These are phyloP conservation scores for Pelargonium cotyledonis DNA, from an alignment of 441 rosid genomes.

Conservation along the genomic window DNA sequence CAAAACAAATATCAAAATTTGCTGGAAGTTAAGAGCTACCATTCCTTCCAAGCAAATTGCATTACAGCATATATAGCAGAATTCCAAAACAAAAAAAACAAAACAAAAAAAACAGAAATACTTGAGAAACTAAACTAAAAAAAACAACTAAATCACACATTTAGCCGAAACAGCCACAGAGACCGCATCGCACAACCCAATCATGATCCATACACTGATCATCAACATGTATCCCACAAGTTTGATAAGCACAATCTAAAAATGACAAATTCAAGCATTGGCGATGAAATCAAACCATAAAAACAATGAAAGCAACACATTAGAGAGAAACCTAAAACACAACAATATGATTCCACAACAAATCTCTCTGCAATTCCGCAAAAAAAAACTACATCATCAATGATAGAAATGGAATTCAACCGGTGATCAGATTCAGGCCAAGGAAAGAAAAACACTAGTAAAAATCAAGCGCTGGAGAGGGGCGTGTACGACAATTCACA, in stretches of 20 bases:
- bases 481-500: slow-evolving; percentile 23
- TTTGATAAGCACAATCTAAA: background rate
- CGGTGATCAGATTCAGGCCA: too few species aligned
- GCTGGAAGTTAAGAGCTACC: background rate
- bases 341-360: too few species aligned
- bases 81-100: background rate
- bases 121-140: background rate
- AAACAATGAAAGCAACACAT: background rate
- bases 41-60: background rate
- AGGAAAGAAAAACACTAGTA: background rate
- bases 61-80: background rate
- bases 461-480: background rate
- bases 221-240: background rate
- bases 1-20: background rate
- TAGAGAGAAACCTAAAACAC: too few species aligned
- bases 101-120: background rate
- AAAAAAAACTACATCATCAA: background rate
- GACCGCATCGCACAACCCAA: background rate
- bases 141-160: background rate
- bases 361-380: background rate
- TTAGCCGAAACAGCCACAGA: background rate
- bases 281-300: background rate
- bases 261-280: background rate
- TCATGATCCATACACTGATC: background rate
- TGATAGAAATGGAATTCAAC: background rate